Conservation (phyloP, 208 protist genomes). For the Zelonia costaricensis region DNA sequence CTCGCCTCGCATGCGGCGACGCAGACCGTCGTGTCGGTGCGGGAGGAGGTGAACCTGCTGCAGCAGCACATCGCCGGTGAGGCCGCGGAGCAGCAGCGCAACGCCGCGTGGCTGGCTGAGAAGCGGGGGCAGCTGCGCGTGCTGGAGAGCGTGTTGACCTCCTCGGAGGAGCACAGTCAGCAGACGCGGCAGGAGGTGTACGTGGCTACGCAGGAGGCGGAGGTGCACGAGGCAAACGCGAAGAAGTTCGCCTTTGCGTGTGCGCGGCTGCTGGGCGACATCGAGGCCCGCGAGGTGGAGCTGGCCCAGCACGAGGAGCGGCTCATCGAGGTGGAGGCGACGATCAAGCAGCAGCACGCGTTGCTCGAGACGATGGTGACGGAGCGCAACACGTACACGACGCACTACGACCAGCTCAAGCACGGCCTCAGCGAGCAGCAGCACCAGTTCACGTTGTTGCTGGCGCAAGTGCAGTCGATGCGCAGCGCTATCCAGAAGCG, state of each 20-base stretch:
- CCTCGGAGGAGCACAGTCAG: constrained; percentile 87
- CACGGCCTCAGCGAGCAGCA: constrained; percentile 94
- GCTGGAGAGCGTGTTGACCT: constrained; percentile 87
- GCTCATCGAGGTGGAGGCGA: constrained; percentile 62
- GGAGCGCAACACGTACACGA: constrained; percentile 97
- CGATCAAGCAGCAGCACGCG: constrained; percentile 70
- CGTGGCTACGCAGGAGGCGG: constrained; percentile 87
- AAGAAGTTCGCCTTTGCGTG: constrained; percentile 64
- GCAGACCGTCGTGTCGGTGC: constrained; percentile 33
- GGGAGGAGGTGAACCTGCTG: constrained; percentile 73
- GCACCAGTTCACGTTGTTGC: constrained; percentile 94
- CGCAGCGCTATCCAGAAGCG: constrained; percentile 93
- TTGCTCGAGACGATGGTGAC: constrained; percentile 92
- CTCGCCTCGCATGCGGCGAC: constrained; percentile 42
- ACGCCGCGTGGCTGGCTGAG: constrained; percentile 79
- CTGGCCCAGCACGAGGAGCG: constrained; percentile 86
- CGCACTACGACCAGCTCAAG: constrained; percentile 95
- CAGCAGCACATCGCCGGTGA: constrained; percentile 68
- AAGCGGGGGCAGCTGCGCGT: constrained; percentile 81
- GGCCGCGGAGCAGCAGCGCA: constrained; percentile 63
- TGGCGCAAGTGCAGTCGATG: constrained; percentile 92
- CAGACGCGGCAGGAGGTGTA: constrained; percentile 86
- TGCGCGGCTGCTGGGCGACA: constrained; percentile 86
- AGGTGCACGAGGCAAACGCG: constrained; percentile 77
- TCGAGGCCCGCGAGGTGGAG: constrained; percentile 81